Conservation (phyloP, 2,329 filamentous ascomycete species). For the Fusarium equiseti region DNA sequence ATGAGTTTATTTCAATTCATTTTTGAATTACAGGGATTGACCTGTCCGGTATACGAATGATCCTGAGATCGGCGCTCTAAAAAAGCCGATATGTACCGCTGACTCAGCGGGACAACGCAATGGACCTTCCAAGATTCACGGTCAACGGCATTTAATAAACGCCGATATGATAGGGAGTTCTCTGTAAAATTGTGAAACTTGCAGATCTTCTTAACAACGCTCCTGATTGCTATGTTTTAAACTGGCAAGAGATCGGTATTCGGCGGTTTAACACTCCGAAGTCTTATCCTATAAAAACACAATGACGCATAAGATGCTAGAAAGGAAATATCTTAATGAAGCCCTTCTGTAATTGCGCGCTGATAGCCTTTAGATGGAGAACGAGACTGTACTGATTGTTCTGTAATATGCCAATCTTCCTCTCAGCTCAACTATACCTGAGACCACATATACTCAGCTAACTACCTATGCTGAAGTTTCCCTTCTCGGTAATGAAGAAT, state of each 20-base stretch:
- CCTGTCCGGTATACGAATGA: neutral
- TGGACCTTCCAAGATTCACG: neutral
- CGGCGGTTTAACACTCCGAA: neutral
- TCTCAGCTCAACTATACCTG: too few relatives aligned
- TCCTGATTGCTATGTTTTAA: too few relatives aligned
- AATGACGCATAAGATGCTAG: accelerated
- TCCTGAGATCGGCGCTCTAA: neutral
- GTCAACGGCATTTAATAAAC: neutral
- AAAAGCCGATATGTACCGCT: neutral
- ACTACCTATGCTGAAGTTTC: neutral
- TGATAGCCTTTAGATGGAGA: too few relatives aligned
- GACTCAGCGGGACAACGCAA: neutral
- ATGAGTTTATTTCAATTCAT: neutral
- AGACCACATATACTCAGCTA: too few relatives aligned
- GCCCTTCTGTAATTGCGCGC: neutral
- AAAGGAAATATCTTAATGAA: neutral
- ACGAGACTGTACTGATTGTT: neutral
- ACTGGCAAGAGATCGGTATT: neutral
- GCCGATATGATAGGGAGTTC: neutral
- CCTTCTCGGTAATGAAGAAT: neutral
- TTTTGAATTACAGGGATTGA: neutral
- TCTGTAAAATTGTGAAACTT: neutral
- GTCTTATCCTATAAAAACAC: neutral
- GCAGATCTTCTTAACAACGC: neutral
- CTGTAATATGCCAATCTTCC: neutral